Evolutionary conservation across 495 filamentous ascomycete genomes (phyloP), one percentile per base, ranked within the genome.

Genomic region (Penicillium crystallinum): DNA sequence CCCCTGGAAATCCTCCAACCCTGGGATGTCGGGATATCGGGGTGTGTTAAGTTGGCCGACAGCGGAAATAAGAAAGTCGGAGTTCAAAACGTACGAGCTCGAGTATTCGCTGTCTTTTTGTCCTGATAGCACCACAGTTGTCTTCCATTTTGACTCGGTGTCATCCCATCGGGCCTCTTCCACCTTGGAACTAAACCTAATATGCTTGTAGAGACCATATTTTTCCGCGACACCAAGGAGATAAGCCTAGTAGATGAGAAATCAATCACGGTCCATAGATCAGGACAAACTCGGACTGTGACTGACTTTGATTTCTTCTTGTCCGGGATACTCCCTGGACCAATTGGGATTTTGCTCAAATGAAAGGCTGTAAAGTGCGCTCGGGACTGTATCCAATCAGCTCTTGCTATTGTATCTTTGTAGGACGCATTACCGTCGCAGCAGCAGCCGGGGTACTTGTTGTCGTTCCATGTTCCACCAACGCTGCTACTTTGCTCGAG

Each of bases 301-400:
- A 73, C 66, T 53, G 47, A 78, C 70, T 43, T 77, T 73, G 22
- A 87, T 81, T 59, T 87, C 85, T 41, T 75, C 73, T 47, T 85
- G 82, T 0, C 82, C 81, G 0, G 84, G 79, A 56, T 85, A 86
- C 34, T 85, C 77, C 25, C 78, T 67, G 4, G 81, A 77, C 84
- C 85, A 88, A 58, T 77, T 64, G 9, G 81, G 71, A 23, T 83
- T 84, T 11, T 84, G 82, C 25, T 83, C 84, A 54, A 87, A 88
- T 4, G 80, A 79, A 58, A 81, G 87, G 52, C 81, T 84, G 64
- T 87, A 89, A 10, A 80, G 56, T 1, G 67, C 42, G 42, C 74
- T 76, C 64, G 67, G 71, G 10, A 80, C 73, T 75, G 48, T 0
- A 12, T 3, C 6, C 18, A 19, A 18, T 62, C 21, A 64, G 55